Base-by-base conservation (phyloP, 139 green algal species). In the Tetraselmis striata region DNA sequence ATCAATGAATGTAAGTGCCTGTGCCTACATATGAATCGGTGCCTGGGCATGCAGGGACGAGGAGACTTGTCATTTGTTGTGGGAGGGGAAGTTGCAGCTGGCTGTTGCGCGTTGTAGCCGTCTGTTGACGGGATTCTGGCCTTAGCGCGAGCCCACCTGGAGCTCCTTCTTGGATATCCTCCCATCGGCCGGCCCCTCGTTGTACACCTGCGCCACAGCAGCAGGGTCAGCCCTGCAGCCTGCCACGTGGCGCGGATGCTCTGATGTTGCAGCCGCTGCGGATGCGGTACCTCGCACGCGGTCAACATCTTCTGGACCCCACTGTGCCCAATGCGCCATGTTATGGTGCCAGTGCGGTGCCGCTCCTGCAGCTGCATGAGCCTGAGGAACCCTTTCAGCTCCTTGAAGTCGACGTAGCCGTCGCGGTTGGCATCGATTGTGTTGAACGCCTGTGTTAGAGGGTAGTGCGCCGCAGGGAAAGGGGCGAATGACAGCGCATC, bases 131-230 rank as follows among this genome's bases (percentile, higher is more conserved):
- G n/a, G n/a, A n/a, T n/a, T n/a, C n/a, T n/a, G n/a, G n/a, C n/a
- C n/a, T n/a, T n/a, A n/a, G n/a, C n/a, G n/a, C n/a, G n/a, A n/a
- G n/a, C n/a, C n/a, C n/a, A n/a, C 45, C 45, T 67, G 32, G 22
- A 81, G 22, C 24, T 28, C 29, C 23, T 79, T 29, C 76, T 29
- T 80, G 83, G 82, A 85, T 85, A 29, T 82, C 27, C 29, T 82
- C 24, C 75, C 25, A 25, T 30, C 28, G 32, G 29, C 28, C 0
- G 28, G 30, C 30, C 79, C 78, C 24, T 27, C 2, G 27, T 32
- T n/a, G 30, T 29, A 28, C 24, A 58, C 78, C 32, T 26, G 31
- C 45, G 76, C 2, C 2, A 45, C 30, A 75, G 78, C 30, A 26
- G 1, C 26, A 75, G 30, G 76, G 28, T 27, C 28, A 58, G n/a